Percentiles rank a stretch among this genome's conserved stretches.
Evolutionary conservation across 495 filamentous ascomycete species (phyloP).

Genomic region (Aspergillus nidulans): DNA sequence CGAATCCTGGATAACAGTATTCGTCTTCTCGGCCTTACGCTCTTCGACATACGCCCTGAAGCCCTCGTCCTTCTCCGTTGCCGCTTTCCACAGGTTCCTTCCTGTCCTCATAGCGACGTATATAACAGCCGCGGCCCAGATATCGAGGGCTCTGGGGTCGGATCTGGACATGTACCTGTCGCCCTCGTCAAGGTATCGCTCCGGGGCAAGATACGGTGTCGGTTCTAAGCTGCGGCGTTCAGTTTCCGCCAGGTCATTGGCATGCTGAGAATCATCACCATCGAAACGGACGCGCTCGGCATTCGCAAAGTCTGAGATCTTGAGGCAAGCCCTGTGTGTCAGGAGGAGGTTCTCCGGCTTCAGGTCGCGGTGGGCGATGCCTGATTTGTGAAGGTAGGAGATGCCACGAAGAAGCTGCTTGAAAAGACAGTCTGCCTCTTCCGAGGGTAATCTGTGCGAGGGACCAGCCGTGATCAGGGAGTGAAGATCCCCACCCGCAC

Average conservation of each 20-base stretch:
- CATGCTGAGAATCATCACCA: neutral
- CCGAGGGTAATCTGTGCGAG: neutral
- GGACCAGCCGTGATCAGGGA: neutral
- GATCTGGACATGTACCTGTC: neutral
- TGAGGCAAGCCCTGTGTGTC: neutral
- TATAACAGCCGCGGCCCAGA: slow-evolving; percentile 3
- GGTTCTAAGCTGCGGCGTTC: neutral
- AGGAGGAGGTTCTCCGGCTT: slow-evolving; percentile 6
- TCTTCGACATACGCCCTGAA: neutral
- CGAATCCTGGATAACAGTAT: neutral
- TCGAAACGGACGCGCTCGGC: neutral
- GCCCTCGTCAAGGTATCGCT: neutral
- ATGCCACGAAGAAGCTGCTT: slow-evolving; percentile 4
- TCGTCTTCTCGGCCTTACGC: neutral
- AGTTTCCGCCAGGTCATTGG: neutral
- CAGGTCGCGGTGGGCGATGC: neutral
- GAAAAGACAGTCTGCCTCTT: slow-evolving; percentile 5
- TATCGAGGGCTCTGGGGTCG: neutral
- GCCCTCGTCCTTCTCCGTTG: neutral
- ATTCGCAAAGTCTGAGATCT: slow-evolving; percentile 1
- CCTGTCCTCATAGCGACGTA: slow-evolving; percentile 3
- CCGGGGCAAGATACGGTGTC: slow-evolving; percentile 3
- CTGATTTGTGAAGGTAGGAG: neutral
- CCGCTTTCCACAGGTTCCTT: neutral
- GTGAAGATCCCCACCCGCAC: neutral